Evolutionary conservation across 75 land plant species (phyloP).

Genomic region (Picea sitchensis): DNA sequence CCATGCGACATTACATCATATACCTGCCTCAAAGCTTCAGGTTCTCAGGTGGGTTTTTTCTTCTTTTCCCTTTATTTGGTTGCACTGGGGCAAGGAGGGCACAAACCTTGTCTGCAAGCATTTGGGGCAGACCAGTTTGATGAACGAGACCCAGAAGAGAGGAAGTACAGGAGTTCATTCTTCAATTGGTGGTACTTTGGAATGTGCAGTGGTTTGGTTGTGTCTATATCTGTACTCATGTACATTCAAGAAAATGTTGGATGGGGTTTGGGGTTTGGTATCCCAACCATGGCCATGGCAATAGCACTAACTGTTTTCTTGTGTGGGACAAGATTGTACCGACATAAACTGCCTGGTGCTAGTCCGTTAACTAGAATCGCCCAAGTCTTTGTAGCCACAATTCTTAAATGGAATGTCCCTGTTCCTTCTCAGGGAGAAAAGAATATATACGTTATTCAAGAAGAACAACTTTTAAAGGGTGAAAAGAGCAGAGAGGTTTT

Average conservation of each 20-base stretch:
- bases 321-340: slow-evolving; percentile 6
- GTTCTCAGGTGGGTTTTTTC: slow-evolving; percentile 26
- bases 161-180: slow-evolving; percentile 20
- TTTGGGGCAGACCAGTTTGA: slow-evolving; percentile 31
- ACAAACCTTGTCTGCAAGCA: slow-evolving; percentile 21
- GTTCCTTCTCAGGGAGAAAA: slow-evolving; percentile 6
- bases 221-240: slow-evolving; percentile 9
- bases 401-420: slow-evolving; percentile 16
- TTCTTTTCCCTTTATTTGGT: slow-evolving; percentile 29
- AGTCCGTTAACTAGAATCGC: slow-evolving; percentile 37
- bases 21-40: slow-evolving; percentile 7
- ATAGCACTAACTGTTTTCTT: slow-evolving; percentile 16
- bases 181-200: slow-evolving; percentile 38
- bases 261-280: slow-evolving; percentile 20
- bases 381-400: slow-evolving; percentile 23
- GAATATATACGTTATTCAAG: slow-evolving; percentile 11
- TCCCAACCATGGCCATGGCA: slow-evolving; percentile 26
- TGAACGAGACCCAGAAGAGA: background rate
- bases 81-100: slow-evolving; percentile 23
- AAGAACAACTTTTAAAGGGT: slow-evolving; percentile 10
- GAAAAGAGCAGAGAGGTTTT: slow-evolving; percentile 20
- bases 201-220: background rate
- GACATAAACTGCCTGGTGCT: slow-evolving; percentile 9
- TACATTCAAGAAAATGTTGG: slow-evolving; percentile 20
- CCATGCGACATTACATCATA: background rate